Evolutionary conservation across 495 filamentous ascomycete genomes (phyloP).

Genomic region (Trichoderma gamsii): DNA sequence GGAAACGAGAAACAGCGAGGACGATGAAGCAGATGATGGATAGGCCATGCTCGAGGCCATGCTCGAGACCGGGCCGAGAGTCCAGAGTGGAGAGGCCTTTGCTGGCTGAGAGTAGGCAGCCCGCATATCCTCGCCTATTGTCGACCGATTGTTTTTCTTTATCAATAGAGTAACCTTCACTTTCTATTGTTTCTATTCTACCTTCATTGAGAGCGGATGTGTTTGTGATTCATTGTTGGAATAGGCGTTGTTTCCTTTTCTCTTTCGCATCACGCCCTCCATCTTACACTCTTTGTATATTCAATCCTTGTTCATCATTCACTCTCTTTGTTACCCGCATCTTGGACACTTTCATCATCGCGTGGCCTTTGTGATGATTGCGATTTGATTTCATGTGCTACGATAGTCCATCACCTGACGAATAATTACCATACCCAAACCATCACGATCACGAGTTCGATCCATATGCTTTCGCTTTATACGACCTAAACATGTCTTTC

Average conservation of each 20-base stretch:
- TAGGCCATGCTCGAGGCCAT: neutral
- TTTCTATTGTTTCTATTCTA: neutral
- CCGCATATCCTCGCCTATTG: neutral
- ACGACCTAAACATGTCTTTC: neutral
- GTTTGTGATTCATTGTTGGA: neutral
- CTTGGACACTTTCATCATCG: neutral
- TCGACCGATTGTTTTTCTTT: neutral
- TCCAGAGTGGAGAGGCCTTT: neutral
- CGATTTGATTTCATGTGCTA: neutral
- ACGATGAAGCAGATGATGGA: neutral
- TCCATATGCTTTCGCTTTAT: neutral
- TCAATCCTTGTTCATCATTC: neutral
- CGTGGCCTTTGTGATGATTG: neutral
- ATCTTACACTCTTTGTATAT: neutral
- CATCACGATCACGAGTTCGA: neutral
- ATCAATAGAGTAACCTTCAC: neutral
- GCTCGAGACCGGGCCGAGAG: neutral
- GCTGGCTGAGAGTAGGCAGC: neutral
- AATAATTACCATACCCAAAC: neutral
- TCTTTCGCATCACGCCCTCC: neutral
- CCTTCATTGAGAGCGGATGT: neutral
- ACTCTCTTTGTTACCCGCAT: neutral
- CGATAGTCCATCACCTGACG: neutral
- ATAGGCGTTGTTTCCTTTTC: neutral
- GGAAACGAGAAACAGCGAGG: neutral